Evolutionary conservation across 192 early-diverging fungal genomes (phyloP).

Genomic region (Coemansia furcata): DNA sequence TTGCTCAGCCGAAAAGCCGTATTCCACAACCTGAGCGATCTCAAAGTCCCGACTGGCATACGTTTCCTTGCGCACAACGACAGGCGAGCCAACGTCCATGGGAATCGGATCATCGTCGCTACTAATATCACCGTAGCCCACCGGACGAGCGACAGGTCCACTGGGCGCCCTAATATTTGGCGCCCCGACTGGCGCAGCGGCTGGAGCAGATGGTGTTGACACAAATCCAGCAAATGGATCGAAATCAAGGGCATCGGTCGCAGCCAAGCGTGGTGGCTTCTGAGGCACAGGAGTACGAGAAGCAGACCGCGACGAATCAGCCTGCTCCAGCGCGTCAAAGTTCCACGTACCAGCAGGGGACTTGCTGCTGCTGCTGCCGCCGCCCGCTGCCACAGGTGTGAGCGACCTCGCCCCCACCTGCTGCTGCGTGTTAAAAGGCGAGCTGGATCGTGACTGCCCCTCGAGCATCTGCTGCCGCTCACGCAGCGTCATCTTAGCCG

Average conservation of each 20-base stretch:
- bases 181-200: background rate
- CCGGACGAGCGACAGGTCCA: background rate
- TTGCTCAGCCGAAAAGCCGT: conserved; percentile 73
- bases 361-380: conserved; percentile 3
- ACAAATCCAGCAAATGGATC: conserved; percentile 12
- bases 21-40: conserved; percentile 73
- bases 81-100: conserved; percentile 17
- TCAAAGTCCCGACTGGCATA: conserved; percentile 47
- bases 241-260: conserved; percentile 29
- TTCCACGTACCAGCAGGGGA: conserved; percentile 29
- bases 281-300: conserved; percentile 18
- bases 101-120: conserved; percentile 43
- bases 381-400: conserved; percentile 6
- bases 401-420: conserved; percentile 3
- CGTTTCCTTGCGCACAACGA: background rate
- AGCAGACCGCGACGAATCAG: conserved; percentile 15
- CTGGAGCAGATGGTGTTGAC: background rate
- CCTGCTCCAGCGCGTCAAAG: conserved; percentile 44
- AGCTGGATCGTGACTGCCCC: conserved; percentile 24
- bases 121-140: background rate
- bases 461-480: conserved; percentile 42
- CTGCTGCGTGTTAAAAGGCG: conserved; percentile 21
- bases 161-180: background rate
- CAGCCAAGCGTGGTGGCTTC: background rate
- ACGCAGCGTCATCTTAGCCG: conserved; percentile 42